These are phyloP conservation scores for Spergularia azorica DNA, from an alignment of 179 eudicot genomes.

Conservation along the genomic window DNA sequence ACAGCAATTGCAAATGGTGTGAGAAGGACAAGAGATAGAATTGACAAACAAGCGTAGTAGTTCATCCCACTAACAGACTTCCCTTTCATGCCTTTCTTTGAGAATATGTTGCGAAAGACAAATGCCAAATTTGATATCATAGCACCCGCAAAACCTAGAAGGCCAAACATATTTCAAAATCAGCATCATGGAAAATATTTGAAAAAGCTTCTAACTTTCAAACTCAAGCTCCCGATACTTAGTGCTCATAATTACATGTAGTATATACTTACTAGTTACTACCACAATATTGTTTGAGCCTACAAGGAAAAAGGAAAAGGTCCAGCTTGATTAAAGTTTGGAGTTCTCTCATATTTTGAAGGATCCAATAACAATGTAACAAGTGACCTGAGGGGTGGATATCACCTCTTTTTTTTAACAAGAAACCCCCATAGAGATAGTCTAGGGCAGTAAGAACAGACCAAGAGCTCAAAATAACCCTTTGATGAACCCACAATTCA, in stretches of 20 bases:
- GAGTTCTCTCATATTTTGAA: not conserved
- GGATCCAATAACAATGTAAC: not conserved
- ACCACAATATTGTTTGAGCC: not conserved
- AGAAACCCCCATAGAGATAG: not conserved
- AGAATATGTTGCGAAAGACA: constrained; percentile 80
- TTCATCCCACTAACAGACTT: constrained; percentile 88
- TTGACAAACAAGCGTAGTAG: constrained; percentile 80
- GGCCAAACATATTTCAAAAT: constrained; percentile 25
- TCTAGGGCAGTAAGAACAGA: not conserved
- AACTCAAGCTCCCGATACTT: not conserved
- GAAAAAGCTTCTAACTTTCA: constrained; percentile 9
- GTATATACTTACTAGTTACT: not conserved
- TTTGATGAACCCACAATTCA: not conserved
- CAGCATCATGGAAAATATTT: no score
- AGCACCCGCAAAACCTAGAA: constrained; percentile 89
- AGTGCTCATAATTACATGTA: not conserved
- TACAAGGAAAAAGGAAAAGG: not conserved
- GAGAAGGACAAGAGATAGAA: constrained; percentile 64
- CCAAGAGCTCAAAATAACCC: not conserved
- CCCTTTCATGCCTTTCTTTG: constrained; percentile 94
- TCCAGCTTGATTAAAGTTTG: not conserved
- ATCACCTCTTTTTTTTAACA: not conserved
- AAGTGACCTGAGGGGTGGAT: not conserved
- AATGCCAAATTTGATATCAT: constrained; percentile 94
- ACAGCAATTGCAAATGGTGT: constrained; percentile 86